Evolutionary conservation across 2,329 filamentous ascomycete species (phyloP).

Genomic region (Exophiala calicioides): DNA sequence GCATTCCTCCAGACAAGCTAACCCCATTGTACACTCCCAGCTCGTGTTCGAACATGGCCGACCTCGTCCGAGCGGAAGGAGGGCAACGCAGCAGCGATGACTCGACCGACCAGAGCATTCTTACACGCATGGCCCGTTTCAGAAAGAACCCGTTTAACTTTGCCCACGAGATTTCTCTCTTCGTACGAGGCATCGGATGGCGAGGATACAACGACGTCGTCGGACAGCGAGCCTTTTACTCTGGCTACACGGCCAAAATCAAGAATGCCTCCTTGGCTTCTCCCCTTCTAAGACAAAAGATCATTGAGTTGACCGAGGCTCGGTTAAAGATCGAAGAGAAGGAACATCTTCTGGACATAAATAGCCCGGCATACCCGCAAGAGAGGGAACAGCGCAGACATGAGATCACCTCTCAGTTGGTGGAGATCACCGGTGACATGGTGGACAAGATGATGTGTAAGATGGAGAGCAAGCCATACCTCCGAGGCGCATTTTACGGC

Average conservation of each 20-base stretch:
- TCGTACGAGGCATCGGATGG: slow-evolving; percentile 93
- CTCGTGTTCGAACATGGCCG: too few species aligned
- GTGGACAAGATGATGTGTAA: slow-evolving; percentile 98
- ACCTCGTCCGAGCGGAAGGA: slow-evolving; percentile 19
- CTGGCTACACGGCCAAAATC: slow-evolving; percentile 89
- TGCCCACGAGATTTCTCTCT: slow-evolving; percentile 86
- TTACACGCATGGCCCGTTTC: slow-evolving; percentile 82
- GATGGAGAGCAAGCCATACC: slow-evolving; percentile 92
- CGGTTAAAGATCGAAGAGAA: slow-evolving; percentile 74
- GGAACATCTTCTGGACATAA: slow-evolving; percentile 45
- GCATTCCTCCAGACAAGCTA: too few species aligned
- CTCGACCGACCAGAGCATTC: slow-evolving; percentile 39
- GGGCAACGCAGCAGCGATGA: slow-evolving; percentile 11
- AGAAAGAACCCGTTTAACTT: slow-evolving; percentile 73
- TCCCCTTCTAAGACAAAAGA: slow-evolving; percentile 71
- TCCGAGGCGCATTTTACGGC: slow-evolving; percentile 87
- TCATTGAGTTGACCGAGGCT: slow-evolving; percentile 73
- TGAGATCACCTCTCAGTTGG: slow-evolving; percentile 71
- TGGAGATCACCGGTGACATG: slow-evolving; percentile 80
- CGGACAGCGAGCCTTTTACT: slow-evolving; percentile 90
- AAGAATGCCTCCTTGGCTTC: slow-evolving; percentile 74
- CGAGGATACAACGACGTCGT: slow-evolving; percentile 88
- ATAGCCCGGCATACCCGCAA: slow-evolving; percentile 27
- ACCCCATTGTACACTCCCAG: too few species aligned
- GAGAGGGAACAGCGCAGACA: slow-evolving; percentile 52